phyloP scores from a whole-genome alignment of 2,329 filamentous ascomycete genomes.

The Rhynchosporium graminicola region DNA sequence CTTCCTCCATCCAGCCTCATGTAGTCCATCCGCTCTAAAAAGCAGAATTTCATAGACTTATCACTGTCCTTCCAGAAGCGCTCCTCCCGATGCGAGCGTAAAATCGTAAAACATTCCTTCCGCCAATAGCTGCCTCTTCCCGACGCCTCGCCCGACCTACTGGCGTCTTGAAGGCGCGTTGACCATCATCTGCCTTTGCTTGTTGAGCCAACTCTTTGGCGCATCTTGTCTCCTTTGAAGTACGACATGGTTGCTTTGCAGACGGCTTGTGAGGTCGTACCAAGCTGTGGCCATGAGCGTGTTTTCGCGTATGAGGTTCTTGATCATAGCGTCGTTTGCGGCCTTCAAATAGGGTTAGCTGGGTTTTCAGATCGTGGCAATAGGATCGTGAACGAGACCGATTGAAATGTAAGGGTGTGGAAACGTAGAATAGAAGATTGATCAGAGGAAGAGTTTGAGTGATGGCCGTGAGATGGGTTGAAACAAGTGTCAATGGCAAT shows the following conservation, averaged over 20 bases:
- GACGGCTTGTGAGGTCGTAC: constrained; percentile 76
- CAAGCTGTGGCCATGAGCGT: constrained; percentile 79
- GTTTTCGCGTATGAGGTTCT: constrained; percentile 75
- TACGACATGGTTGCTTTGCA: constrained; percentile 82
- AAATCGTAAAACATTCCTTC: constrained; percentile 5
- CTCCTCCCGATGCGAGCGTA: constrained; percentile 17
- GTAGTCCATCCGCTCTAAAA: constrained; percentile 13
- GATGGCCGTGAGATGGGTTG: not conserved
- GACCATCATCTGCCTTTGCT: constrained; percentile 73
- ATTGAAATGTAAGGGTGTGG: no score
- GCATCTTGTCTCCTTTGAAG: constrained; percentile 73
- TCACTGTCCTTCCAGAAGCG: not conserved
- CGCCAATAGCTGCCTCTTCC: not conserved
- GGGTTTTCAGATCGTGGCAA: not conserved
- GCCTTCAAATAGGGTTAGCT: constrained; percentile 31
- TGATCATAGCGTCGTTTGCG: constrained; percentile 38
- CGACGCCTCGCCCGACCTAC: not conserved
- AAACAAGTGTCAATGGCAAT: constrained; percentile 12
- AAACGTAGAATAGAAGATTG: not conserved
- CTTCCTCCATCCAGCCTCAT: constrained; percentile 3
- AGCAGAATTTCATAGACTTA: constrained; percentile 14
- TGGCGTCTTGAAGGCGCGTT: constrained; percentile 45
- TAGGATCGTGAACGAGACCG: not conserved
- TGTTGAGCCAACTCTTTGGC: constrained; percentile 81
- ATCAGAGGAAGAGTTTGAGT: not conserved